Conservation (phyloP, 345 rosid species). For the Citrus trifoliata region DNA sequence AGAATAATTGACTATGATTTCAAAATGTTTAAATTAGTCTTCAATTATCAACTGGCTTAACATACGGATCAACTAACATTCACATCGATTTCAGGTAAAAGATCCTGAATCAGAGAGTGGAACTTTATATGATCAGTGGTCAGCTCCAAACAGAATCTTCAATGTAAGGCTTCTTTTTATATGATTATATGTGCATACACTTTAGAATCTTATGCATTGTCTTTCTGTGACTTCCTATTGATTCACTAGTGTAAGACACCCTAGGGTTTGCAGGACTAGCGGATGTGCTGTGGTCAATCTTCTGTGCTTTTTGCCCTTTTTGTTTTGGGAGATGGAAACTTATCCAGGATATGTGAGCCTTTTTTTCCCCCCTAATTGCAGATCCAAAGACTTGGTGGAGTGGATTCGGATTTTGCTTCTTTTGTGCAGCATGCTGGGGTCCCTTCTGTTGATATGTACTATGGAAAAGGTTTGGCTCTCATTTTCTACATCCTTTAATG, state of each 20-base stretch:
- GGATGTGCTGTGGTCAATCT: background rate
- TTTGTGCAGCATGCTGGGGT: slow-evolving; percentile 93
- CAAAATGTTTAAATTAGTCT: background rate
- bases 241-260: background rate
- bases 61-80: background rate
- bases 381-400: slow-evolving; percentile 83
- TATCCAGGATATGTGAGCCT: slow-evolving; percentile 1
- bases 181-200: background rate
- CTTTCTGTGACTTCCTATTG: background rate
- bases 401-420: slow-evolving; percentile 92
- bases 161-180: slow-evolving; percentile 29
- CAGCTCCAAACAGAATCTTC: slow-evolving; percentile 35
- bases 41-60: background rate
- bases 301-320: background rate
- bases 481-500: background rate
- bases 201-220: background rate
- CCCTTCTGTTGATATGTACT: slow-evolving; percentile 85
- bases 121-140: slow-evolving; percentile 67
- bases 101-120: slow-evolving; percentile 67
- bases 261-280: background rate
- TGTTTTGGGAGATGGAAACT: slow-evolving; percentile 9
- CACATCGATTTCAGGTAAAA: slow-evolving; percentile 44
- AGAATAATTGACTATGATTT: background rate
- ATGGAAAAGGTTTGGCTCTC: slow-evolving; percentile 68
- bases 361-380: slow-evolving; percentile 27